Percentiles rank a stretch among this genome's conserved stretches.
phyloP scores from a whole-genome alignment of 306 rosid genomes.

The Corylus americana region DNA sequence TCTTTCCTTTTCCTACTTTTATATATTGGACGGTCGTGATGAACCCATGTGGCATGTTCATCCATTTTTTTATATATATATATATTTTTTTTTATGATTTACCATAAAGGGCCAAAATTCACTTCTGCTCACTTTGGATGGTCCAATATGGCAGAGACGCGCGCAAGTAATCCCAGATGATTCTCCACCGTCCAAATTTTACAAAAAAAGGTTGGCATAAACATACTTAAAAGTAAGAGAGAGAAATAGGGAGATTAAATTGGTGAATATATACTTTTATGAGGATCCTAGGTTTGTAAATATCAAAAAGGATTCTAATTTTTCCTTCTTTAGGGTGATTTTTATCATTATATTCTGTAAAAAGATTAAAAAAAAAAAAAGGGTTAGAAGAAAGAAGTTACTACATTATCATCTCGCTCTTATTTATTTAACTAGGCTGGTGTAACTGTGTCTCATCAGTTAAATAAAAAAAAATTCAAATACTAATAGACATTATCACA shows the following conservation, averaged over 20 bases:
- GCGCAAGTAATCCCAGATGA: conserved; percentile 21
- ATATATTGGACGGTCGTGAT: conserved; percentile 37
- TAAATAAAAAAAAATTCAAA: too few relatives aligned
- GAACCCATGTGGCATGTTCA: conserved; percentile 37
- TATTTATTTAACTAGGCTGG: too few relatives aligned
- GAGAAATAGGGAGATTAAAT: conserved; percentile 19
- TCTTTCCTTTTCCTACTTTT: conserved; percentile 24
- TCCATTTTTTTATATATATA: not conserved
- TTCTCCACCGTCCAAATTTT: conserved; percentile 51
- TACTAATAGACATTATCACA: too few relatives aligned
- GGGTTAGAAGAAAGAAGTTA: too few relatives aligned
- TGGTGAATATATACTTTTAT: conserved; percentile 21
- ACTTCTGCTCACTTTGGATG: conserved; percentile 39
- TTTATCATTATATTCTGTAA: too few relatives aligned
- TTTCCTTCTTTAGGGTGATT: not conserved
- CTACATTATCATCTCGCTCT: rapidly evolving
- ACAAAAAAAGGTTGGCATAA: conserved; percentile 36
- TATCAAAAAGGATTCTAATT: not conserved
- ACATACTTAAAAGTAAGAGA: conserved; percentile 43
- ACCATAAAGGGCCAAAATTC: conserved; percentile 30
- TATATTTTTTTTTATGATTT: conserved; percentile 33
- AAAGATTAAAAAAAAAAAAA: too few relatives aligned
- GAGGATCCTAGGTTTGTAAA: conserved; percentile 1
- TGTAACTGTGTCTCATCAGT: too few relatives aligned
- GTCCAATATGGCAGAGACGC: conserved; percentile 19